These are phyloP conservation scores for Coemansia biformis DNA, from an alignment of 192 early-diverging fungal species.

Conservation along the genomic window DNA sequence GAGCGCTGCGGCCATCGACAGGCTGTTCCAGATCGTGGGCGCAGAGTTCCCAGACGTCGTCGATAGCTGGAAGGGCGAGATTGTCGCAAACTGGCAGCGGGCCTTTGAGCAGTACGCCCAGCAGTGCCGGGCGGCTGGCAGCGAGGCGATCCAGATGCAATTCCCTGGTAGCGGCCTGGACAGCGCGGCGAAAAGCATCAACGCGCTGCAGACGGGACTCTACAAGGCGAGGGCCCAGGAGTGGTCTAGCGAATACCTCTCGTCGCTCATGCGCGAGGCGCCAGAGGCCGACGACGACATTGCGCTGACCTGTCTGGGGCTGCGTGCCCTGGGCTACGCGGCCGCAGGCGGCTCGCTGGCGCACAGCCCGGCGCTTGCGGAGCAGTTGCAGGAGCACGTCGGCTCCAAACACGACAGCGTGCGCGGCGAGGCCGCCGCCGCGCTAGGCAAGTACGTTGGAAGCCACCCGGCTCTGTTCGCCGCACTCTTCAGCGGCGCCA, in stretches of 20 bases:
- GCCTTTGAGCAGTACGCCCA: conserved; percentile 10
- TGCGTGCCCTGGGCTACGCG: conserved; percentile 36
- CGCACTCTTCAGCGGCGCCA: conserved; percentile 25
- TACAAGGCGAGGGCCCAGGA: conserved; percentile 12
- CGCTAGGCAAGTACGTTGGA: conserved; percentile 32
- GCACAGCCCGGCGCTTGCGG: conserved; percentile 6
- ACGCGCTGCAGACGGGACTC: conserved; percentile 25
- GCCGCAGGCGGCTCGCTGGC: conserved; percentile 8
- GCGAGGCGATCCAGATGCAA: conserved; percentile 23
- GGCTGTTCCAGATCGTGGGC: conserved; percentile 20
- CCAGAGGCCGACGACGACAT: conserved; percentile 11
- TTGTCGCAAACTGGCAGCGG: conserved; percentile 15
- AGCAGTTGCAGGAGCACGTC: conserved; percentile 15
- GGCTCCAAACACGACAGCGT: conserved; percentile 21
- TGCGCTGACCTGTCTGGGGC: conserved; percentile 19
- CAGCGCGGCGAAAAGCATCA: conserved; percentile 25
- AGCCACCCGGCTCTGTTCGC: conserved; percentile 15
- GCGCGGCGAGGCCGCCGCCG: conserved; percentile 35
- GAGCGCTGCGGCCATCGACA: conserved; percentile 14
- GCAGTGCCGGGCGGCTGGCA: conserved; percentile 12
- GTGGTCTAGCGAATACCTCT: conserved; percentile 25
- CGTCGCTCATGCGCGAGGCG: conserved; percentile 1
- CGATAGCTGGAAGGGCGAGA: conserved; percentile 12
- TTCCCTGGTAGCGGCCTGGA: conserved; percentile 20
- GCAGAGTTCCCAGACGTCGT: conserved; percentile 13